These are phyloP conservation scores for Aspergillus affinis DNA, from an alignment of 495 filamentous ascomycete species.

Conservation along the genomic window DNA sequence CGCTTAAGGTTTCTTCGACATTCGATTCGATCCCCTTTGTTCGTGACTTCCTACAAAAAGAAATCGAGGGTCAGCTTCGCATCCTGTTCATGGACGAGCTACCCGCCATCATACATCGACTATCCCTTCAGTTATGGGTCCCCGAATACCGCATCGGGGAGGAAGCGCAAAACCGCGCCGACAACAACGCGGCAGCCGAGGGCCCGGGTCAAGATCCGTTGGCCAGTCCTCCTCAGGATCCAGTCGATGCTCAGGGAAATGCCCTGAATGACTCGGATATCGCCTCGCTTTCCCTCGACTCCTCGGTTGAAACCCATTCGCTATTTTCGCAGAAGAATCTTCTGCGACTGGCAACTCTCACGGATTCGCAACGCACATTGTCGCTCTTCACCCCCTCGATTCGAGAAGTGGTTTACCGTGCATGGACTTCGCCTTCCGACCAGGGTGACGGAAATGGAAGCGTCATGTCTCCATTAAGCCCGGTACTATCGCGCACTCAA, in stretches of 20 bases:
- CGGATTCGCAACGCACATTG: conserved; percentile 79
- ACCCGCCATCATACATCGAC: conserved; percentile 89
- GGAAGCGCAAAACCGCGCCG: conserved; percentile 36
- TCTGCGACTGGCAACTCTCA: conserved; percentile 70
- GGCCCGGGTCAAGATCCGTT: conserved; percentile 70
- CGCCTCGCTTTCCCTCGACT: conserved; percentile 71
- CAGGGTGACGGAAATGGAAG: conserved; percentile 58
- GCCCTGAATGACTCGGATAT: conserved; percentile 70
- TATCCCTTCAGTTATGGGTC: conserved; percentile 87
- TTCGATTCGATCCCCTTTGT: conserved; percentile 99
- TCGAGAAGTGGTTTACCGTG: conserved; percentile 80
- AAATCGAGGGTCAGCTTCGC: conserved; percentile 91
- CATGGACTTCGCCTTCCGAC: conserved; percentile 84
- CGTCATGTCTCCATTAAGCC: conserved; percentile 53
- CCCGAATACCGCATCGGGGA: conserved; percentile 76
- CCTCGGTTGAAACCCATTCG: conserved; percentile 71
- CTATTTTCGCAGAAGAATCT: conserved; percentile 92
- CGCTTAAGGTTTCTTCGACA: conserved; percentile 95
- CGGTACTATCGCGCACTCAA: conserved; percentile 55
- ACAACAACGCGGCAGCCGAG: conserved; percentile 33
- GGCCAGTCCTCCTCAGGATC: conserved; percentile 73
- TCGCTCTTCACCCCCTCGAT: conserved; percentile 85
- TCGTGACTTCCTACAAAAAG: conserved; percentile 92
- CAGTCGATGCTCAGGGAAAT: conserved; percentile 74
- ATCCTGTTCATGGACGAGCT: conserved; percentile 96